Conservation (phyloP, 2,329 filamentous ascomycete genomes). For the Chaetothyriales sp. region DNA sequence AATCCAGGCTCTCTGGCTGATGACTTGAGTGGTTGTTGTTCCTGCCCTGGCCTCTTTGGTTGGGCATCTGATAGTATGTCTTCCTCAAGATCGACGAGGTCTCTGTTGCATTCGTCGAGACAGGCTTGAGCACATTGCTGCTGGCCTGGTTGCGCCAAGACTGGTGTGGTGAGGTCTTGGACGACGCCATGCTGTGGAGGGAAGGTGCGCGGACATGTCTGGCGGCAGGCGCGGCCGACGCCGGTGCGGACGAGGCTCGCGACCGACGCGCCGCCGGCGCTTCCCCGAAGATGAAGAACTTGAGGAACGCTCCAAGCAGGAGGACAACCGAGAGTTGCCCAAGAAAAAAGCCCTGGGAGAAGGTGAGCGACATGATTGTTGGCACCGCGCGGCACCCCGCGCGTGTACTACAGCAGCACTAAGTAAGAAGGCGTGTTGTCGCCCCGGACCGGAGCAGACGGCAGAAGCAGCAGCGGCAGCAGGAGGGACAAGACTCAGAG, state of each 20-base stretch:
- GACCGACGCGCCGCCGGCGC: constrained; percentile 60
- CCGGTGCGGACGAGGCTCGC: constrained; percentile 50
- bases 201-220: constrained; percentile 35
- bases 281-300: constrained; percentile 99
- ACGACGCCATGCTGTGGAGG: constrained; percentile 22
- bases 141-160: constrained; percentile 24
- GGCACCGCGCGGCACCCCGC: too few relatives aligned
- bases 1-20: constrained; percentile 91
- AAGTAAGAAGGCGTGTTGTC: too few relatives aligned
- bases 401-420: too few relatives aligned
- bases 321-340: constrained; percentile 88
- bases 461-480: too few relatives aligned
- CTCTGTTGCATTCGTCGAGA: constrained; percentile 70
- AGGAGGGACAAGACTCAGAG: too few relatives aligned
- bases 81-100: constrained; percentile 71
- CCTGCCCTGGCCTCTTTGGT: too few relatives aligned
- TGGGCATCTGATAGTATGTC: constrained; percentile 72
- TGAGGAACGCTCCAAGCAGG: constrained; percentile 87
- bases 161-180: constrained; percentile 44
- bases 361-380: constrained; percentile 4
- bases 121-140: constrained; percentile 58
- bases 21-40: constrained; percentile 52
- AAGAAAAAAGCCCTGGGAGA: constrained; percentile 66
- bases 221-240: too few relatives aligned
- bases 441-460: too few relatives aligned